Conservation (phyloP, 345 rosid species). For the Eucalyptus erythrocorys region DNA sequence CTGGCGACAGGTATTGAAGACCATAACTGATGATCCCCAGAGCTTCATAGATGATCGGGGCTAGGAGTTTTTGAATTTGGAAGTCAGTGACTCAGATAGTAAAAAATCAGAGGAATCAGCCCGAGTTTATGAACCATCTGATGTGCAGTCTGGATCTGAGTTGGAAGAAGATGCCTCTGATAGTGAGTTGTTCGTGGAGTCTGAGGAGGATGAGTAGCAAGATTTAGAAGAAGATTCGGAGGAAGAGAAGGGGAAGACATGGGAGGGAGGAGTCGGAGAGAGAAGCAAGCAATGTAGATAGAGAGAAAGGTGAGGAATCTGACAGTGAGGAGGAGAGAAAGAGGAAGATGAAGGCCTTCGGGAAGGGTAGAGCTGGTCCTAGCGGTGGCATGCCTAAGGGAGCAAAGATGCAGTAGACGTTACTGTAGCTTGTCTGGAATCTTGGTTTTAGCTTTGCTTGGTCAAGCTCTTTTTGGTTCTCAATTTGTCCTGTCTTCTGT, state of each 20-base stretch:
- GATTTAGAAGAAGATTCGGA: constrained; percentile 61
- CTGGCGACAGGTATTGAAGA: constrained; percentile 87
- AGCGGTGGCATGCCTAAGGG: constrained; percentile 32
- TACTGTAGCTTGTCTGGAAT: background rate
- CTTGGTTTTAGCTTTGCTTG: background rate
- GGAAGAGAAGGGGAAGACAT: constrained; percentile 91
- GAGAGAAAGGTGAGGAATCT: constrained; percentile 66
- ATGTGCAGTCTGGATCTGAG: constrained; percentile 64
- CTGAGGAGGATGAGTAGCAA: constrained; percentile 81
- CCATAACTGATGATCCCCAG: constrained; percentile 81
- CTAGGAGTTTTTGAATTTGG: constrained; percentile 86
- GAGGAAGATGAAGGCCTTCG: constrained; percentile 72
- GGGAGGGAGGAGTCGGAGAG: constrained; percentile 94
- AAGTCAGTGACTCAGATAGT: constrained; percentile 79
- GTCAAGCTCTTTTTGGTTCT: background rate
- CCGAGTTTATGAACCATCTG: constrained; percentile 85
- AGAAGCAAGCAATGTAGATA: constrained; percentile 86
- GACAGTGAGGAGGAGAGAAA: constrained; percentile 91
- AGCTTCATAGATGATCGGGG: constrained; percentile 80
- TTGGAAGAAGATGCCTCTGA: constrained; percentile 72
- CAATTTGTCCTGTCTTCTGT: background rate
- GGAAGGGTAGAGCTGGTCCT: constrained; percentile 57
- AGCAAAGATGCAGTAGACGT: constrained; percentile 20
- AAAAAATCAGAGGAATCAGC: constrained; percentile 74
- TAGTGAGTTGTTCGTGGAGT: constrained; percentile 68